A percentile compares a stretch with the other conserved stretches of the same genome.
These are phyloP conservation scores for Albifimbria verrucaria DNA, from an alignment of 2,329 filamentous ascomycete species.

Conservation along the genomic window DNA sequence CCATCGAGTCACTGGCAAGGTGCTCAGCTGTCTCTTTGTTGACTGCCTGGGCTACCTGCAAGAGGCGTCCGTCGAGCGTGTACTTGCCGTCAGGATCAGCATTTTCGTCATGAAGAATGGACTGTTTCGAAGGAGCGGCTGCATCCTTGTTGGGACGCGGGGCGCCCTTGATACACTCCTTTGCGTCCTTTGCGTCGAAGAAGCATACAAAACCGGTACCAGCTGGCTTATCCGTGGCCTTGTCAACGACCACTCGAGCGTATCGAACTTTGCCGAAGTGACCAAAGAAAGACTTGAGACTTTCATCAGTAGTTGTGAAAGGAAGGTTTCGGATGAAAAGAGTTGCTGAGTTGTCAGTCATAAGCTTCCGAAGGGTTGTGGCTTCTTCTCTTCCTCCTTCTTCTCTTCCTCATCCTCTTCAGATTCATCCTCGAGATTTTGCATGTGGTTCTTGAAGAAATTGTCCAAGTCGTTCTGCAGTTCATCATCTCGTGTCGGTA, in stretches of 20 bases:
- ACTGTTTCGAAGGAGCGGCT: slow-evolving; percentile 61
- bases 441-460: slow-evolving; percentile 56
- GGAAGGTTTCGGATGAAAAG: slow-evolving; percentile 93
- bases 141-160: slow-evolving; percentile 54
- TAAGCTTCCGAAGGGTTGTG: slow-evolving; percentile 24
- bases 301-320: slow-evolving; percentile 80
- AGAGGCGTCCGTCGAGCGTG: slow-evolving; percentile 83
- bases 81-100: slow-evolving; percentile 80
- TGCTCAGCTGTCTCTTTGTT: slow-evolving; percentile 75
- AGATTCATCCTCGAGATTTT: slow-evolving; percentile 56
- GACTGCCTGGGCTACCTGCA: slow-evolving; percentile 82
- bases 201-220: slow-evolving; percentile 97
- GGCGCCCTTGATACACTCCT: slow-evolving; percentile 70
- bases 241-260: slow-evolving; percentile 86
- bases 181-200: slow-evolving; percentile 70
- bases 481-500: slow-evolving; percentile 37
- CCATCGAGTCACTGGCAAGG: slow-evolving; percentile 67
- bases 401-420: slow-evolving; percentile 45
- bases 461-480: slow-evolving; percentile 46
- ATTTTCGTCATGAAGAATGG: slow-evolving; percentile 82
- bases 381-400: slow-evolving; percentile 37
- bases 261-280: slow-evolving; percentile 87
- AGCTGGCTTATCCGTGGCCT: slow-evolving; percentile 77
- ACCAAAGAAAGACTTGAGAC: slow-evolving; percentile 80
- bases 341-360: slow-evolving; percentile 67